Conservation (phyloP, 371 early-diverging fungal genomes). For the Rhizopus sp. region DNA sequence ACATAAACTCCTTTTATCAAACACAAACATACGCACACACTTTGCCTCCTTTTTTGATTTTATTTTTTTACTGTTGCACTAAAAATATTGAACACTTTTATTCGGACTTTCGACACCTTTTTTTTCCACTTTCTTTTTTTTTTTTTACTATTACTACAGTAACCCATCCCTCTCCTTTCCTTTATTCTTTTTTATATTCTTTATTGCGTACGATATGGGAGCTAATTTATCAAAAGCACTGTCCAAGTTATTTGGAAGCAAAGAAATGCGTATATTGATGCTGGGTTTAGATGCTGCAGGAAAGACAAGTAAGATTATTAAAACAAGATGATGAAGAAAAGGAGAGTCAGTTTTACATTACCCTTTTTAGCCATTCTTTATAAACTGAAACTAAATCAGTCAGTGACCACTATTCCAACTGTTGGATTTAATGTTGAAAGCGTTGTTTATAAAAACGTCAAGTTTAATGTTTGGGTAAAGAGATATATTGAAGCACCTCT, state of each 20-base stretch:
- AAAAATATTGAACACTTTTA: conserved; percentile 5
- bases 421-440: conserved; percentile 90
- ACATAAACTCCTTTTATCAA: no score
- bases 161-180: conserved; percentile 5
- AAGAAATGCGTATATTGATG: conserved; percentile 90
- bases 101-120: not conserved
- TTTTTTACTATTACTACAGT: not conserved
- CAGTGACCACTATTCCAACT: conserved; percentile 87
- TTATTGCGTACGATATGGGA: conserved; percentile 44
- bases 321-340: not conserved
- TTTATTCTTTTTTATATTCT: conserved; percentile 1
- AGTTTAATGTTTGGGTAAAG: conserved; percentile 81
- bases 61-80: not conserved
- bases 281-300: conserved; percentile 94
- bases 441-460: conserved; percentile 88
- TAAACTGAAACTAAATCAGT: conserved; percentile 85
- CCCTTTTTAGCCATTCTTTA: conserved; percentile 75
- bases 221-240: conserved; percentile 58
- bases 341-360: not conserved
- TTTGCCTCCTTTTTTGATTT: no score
- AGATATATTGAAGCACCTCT: not conserved
- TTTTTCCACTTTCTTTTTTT: not conserved
- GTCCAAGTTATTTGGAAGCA: conserved; percentile 74
- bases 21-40: not conserved
- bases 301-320: conserved; percentile 79